Evolutionary conservation across 148 eudicot species (phyloP).

Genomic region (Rhododendron henanense): DNA sequence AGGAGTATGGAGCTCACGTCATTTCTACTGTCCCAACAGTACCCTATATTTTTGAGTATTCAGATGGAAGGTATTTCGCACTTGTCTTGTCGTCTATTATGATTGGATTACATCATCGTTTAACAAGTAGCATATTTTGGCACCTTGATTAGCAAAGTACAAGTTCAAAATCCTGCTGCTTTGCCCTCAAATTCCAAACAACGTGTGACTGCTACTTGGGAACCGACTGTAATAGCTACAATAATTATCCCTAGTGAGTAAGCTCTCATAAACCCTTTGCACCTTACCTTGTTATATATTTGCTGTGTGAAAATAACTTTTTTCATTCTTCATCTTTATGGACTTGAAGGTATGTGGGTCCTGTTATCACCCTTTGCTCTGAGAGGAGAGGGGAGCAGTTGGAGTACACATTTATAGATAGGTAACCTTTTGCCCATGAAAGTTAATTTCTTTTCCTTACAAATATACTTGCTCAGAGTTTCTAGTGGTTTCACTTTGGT

Average conservation of each 20-base stretch:
- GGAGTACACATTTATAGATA: conserved; percentile 87
- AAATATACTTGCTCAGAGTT: background rate
- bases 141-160: conserved; percentile 55
- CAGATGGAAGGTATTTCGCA: conserved; percentile 85
- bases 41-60: conserved; percentile 86
- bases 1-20: conserved; percentile 89
- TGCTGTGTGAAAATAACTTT: background rate
- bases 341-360: conserved; percentile 75
- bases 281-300: background rate
- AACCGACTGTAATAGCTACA: conserved; percentile 89
- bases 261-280: conserved; percentile 64
- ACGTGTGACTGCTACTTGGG: conserved; percentile 74
- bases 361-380: conserved; percentile 88
- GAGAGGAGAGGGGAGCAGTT: conserved; percentile 96
- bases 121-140: conserved; percentile 14
- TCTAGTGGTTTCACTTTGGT: background rate
- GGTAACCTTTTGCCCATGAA: conserved; percentile 32
- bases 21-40: conserved; percentile 97
- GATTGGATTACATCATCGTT: background rate
- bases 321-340: conserved; percentile 8
- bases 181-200: conserved; percentile 76
- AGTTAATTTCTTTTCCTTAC: background rate
- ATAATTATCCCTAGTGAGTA: conserved; percentile 98
- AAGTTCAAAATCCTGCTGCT: conserved; percentile 91
- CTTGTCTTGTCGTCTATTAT: background rate